A percentile compares a stretch with the other conserved stretches of the same genome.
Evolutionary conservation across 441 rosid genomes (phyloP).

Genomic region (Jatropha podagrica): DNA sequence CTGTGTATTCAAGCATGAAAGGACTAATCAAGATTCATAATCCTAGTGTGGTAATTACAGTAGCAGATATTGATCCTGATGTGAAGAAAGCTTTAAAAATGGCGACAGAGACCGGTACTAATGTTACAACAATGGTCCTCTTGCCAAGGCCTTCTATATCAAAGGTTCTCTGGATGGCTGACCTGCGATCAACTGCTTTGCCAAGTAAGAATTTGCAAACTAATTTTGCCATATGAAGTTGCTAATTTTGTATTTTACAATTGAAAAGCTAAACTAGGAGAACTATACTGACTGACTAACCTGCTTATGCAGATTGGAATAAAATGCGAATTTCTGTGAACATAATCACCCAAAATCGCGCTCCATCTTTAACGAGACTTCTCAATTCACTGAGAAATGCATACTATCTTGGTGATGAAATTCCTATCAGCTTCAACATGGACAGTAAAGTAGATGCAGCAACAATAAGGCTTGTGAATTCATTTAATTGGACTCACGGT

Average conservation of each 20-base stretch:
- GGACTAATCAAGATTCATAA: conserved; percentile 88
- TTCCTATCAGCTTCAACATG: conserved; percentile 89
- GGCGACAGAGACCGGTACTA: conserved; percentile 60
- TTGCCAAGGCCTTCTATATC: conserved; percentile 72
- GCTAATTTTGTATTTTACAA: background rate
- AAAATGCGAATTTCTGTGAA: conserved; percentile 80
- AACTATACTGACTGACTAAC: background rate
- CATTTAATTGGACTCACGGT: conserved; percentile 93
- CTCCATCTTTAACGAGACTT: conserved; percentile 60
- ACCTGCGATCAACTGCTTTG: conserved; percentile 90
- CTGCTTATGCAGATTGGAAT: conserved; percentile 78
- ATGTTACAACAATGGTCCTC: conserved; percentile 57
- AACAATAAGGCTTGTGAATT: conserved; percentile 64
- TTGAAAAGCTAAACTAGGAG: background rate
- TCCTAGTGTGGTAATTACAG: conserved; percentile 80
- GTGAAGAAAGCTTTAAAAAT: conserved; percentile 89
- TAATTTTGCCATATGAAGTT: background rate
- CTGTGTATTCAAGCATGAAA: conserved; percentile 86
- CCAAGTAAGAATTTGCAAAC: conserved; percentile 59
- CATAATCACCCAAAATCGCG: conserved; percentile 90
- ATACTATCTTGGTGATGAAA: conserved; percentile 76
- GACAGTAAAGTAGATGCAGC: conserved; percentile 91
- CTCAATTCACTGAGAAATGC: conserved; percentile 76
- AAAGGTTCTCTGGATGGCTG: conserved; percentile 98
- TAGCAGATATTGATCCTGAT: conserved; percentile 63